phyloP scores from a whole-genome alignment of 306 rosid genomes.

The Quercus variabilis region DNA sequence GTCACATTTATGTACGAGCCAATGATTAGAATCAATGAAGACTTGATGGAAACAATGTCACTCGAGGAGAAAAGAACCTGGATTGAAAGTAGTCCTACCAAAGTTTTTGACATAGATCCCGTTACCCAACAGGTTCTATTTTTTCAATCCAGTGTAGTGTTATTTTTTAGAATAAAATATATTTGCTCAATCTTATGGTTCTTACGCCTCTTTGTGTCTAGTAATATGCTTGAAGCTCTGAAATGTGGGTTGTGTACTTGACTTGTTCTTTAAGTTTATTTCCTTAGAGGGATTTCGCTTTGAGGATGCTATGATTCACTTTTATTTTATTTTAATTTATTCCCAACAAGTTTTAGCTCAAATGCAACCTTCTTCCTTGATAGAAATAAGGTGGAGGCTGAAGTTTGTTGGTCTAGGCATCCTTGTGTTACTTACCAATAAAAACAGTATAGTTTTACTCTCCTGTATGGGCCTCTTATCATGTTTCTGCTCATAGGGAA shows the following conservation, averaged over 20 bases:
- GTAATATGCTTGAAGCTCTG: not conserved
- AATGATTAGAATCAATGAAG: slow-evolving; percentile 79
- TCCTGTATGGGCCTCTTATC: not conserved
- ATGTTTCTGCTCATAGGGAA: not conserved
- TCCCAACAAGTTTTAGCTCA: no score
- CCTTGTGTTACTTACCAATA: no score
- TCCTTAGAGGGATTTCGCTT: not conserved
- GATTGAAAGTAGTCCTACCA: slow-evolving; percentile 93
- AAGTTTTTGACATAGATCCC: slow-evolving; percentile 73
- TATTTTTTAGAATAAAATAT: not conserved
- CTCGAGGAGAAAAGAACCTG: slow-evolving; percentile 74
- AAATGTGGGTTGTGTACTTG: not conserved
- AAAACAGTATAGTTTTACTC: not conserved
- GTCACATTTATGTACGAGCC: slow-evolving; percentile 97
- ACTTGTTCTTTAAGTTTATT: not conserved
- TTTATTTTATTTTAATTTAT: not conserved
- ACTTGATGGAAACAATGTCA: slow-evolving; percentile 78
- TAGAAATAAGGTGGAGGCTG: no score
- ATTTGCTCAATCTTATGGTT: not conserved
- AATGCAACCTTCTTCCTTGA: no score
- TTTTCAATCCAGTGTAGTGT: not conserved
- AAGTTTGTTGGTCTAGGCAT: no score
- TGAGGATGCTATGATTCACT: not conserved
- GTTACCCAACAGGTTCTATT: slow-evolving; percentile 66
- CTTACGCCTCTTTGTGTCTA: not conserved